A percentile compares a stretch with the other conserved stretches of the same genome.
phyloP scores from a whole-genome alignment of 2,329 filamentous ascomycete genomes.

The Chalaropsis thielavioides region DNA sequence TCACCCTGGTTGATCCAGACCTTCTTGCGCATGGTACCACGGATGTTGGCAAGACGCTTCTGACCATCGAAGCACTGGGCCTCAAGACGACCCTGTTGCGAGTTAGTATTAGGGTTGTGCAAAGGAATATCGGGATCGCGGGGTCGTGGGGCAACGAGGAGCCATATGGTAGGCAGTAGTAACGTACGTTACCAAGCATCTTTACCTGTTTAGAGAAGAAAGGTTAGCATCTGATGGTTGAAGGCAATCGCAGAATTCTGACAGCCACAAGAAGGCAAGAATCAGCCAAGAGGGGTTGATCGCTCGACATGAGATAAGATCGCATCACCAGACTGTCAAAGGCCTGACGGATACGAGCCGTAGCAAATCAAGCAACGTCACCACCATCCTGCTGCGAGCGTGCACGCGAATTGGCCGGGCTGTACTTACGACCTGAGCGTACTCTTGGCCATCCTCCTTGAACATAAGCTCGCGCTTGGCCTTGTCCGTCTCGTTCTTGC shows the following conservation, averaged over 20 bases:
- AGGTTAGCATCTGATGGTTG: slow-evolving; percentile 2
- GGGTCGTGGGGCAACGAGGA: background rate
- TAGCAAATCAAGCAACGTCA: background rate
- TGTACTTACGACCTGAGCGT: slow-evolving; percentile 24
- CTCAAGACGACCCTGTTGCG: slow-evolving; percentile 57
- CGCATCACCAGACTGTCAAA: background rate
- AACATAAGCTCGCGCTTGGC: slow-evolving; percentile 98
- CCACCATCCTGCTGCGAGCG: background rate
- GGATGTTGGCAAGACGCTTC: slow-evolving; percentile 50
- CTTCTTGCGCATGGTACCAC: slow-evolving; percentile 65
- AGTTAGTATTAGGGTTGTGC: slow-evolving; percentile 4
- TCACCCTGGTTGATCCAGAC: slow-evolving; percentile 99
- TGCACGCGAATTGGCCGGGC: background rate
- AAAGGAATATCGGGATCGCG: too few relatives aligned
- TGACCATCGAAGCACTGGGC: slow-evolving; percentile 90
- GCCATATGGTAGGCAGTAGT: background rate
- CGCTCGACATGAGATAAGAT: background rate
- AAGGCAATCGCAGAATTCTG: background rate
- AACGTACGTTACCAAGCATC: slow-evolving; percentile 67
- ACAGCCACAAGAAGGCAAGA: background rate
- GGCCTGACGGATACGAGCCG: background rate
- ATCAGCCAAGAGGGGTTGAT: background rate
- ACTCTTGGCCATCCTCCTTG: slow-evolving; percentile 89
- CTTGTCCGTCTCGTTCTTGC: slow-evolving; percentile 99
- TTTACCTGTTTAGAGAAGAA: slow-evolving; percentile 38